A percentile compares a stretch with the other conserved stretches of the same genome.
Evolutionary conservation across 345 rosid species (phyloP).

Genomic region (Eucalyptus caleyi): DNA sequence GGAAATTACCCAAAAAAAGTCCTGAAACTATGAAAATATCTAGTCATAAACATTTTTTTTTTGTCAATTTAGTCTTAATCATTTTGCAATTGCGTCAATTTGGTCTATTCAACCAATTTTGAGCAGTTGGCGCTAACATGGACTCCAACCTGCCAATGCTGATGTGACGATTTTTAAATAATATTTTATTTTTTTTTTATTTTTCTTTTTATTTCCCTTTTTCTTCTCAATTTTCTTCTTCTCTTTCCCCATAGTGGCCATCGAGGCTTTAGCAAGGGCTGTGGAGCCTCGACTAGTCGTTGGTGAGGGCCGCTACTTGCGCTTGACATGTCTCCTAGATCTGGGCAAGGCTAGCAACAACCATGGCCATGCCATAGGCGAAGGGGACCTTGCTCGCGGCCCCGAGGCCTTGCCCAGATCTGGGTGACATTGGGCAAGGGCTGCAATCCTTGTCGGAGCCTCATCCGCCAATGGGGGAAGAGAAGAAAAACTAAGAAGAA

Average conservation of each 20-base stretch:
- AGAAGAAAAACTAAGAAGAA: no score
- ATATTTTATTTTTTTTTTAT: accelerated
- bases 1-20: no score
- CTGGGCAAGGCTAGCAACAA: accelerated
- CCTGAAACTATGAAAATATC: no score
- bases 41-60: no score
- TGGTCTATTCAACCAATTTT: accelerated
- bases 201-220: accelerated
- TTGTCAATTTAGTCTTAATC: accelerated
- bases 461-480: accelerated
- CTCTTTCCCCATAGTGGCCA: accelerated
- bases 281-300: accelerated
- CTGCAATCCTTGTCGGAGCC: accelerated
- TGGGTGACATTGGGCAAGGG: accelerated
- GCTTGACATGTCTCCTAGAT: accelerated
- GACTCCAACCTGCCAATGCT: accelerated
- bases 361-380: accelerated
- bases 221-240: no score
- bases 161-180: accelerated
- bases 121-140: accelerated
- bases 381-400: accelerated
- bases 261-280: accelerated
- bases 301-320: accelerated
- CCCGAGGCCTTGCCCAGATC: accelerated
- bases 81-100: accelerated